Evolutionary conservation across 306 rosid genomes (phyloP), one percentile per base, ranked within the genome.

Genomic region (Rosa persica): DNA sequence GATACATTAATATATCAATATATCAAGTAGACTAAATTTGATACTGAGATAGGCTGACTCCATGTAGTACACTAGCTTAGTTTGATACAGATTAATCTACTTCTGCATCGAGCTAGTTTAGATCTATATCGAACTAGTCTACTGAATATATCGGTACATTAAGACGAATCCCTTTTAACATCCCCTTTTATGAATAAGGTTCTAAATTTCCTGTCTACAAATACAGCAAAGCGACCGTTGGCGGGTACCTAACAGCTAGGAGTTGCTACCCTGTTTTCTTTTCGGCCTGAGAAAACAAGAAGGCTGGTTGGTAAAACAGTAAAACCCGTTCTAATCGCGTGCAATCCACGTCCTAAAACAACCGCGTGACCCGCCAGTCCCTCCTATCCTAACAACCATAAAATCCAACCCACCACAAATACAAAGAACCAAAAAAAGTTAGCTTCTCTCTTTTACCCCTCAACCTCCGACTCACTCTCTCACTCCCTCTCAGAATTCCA

Each of bases 361-460:
- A 38, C 40, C 70, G 81, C 83, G 88, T 80, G 52, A 81, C 34
- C 13, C 13, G 36, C 44, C 70, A n/a, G 39, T 60, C 19, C 12
- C 5, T 12, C 51, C 75, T n/a, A 54, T 76, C 68, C 80, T 70
- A 13, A 60, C 75, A 73, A 10, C 22, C 79, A 80, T 57, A 81
- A 74, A 80, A 19, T 73, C 43, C 42, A 22, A 38, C 55, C 20
- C 54, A 77, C 80, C 27, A 48, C 13, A 54, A 6, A 4, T 8
- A 20, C 5, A 54, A 20, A 54, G 5, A 49, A 12, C 1, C 5
- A 47, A 9, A 30, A 42, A 2, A 38, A 27, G 10, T 20, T 19
- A 8, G 51, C 49, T 23, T 13, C 43, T 70, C 44, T 62, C 39
- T 52, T 62, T 75, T 8, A 43, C 46, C 46, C 46, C 46, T 7